These are phyloP conservation scores for Vanrija sp. DNA, from an alignment of 1,284 basidiomycete genomes.

Conservation along the genomic window DNA sequence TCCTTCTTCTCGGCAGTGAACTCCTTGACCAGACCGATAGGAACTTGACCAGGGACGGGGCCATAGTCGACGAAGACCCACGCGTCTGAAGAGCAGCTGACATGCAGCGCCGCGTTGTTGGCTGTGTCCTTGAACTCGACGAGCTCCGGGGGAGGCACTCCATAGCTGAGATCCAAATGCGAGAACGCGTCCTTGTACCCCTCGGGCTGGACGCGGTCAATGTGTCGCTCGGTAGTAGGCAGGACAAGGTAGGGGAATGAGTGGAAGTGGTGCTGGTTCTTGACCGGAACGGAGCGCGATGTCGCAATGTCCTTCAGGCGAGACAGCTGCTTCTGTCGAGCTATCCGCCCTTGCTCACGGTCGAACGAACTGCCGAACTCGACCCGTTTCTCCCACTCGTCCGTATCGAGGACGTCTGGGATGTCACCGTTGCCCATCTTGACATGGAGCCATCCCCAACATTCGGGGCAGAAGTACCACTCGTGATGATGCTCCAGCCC, in stretches of 20 bases:
- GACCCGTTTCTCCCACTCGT: slow-evolving; percentile 20
- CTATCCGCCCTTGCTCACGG: neutral
- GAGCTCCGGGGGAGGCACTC: neutral
- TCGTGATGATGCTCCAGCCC: slow-evolving; percentile 19
- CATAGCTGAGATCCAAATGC: slow-evolving; percentile 20
- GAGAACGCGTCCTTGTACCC: slow-evolving; percentile 29
- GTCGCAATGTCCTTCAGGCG: slow-evolving; percentile 16
- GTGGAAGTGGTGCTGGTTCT: slow-evolving; percentile 28
- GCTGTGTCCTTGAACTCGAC: neutral
- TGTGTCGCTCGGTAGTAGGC: slow-evolving; percentile 9
- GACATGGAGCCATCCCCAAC: slow-evolving; percentile 39
- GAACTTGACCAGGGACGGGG: slow-evolving; percentile 34
- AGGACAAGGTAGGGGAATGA: slow-evolving; percentile 19
- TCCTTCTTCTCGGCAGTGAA: slow-evolving; percentile 33
- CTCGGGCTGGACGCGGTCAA: slow-evolving; percentile 27
- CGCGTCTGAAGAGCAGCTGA: slow-evolving; percentile 32
- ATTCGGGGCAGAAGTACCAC: slow-evolving; percentile 42
- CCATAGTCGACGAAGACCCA: slow-evolving; percentile 34
- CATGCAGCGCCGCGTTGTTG: slow-evolving; percentile 12
- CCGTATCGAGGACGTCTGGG: slow-evolving; percentile 11
- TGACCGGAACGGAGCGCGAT: slow-evolving; percentile 8
- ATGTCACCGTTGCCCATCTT: slow-evolving; percentile 11
- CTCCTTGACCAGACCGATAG: slow-evolving; percentile 21
- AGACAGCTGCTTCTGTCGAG: neutral
- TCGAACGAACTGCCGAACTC: neutral